These are phyloP conservation scores for Selenicereus undatus DNA, from an alignment of 148 eudicot species.

Conservation along the genomic window DNA sequence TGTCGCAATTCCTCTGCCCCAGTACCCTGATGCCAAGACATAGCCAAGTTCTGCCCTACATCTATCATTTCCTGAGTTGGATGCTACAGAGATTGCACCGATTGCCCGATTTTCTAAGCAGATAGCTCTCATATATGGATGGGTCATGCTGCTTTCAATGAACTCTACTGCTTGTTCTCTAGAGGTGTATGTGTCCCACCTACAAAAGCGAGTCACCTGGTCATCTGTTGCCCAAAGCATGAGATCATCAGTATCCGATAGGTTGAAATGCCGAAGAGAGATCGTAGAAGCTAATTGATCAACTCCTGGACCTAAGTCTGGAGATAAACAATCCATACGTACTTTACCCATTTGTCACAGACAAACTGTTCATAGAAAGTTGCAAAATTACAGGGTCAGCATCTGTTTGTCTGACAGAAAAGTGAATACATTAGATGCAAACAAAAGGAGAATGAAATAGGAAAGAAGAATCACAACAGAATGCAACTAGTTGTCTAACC, in stretches of 20 bases:
- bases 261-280: constrained; percentile 29
- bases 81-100: constrained; percentile 30
- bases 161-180: constrained; percentile 33
- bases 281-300: constrained; percentile 4
- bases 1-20: constrained; percentile 58
- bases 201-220: constrained; percentile 18
- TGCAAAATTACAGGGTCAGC: background rate
- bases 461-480: background rate
- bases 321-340: background rate
- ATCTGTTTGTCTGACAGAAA: background rate
- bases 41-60: constrained; percentile 48
- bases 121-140: constrained; percentile 46
- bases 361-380: background rate
- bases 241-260: constrained; percentile 39
- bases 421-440: background rate
- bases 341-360: background rate
- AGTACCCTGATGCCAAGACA: constrained; percentile 35
- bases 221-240: constrained; percentile 42
- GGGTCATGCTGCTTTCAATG: constrained; percentile 22
- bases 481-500: background rate
- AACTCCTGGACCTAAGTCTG: background rate
- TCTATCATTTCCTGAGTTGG: constrained; percentile 26
- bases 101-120: constrained; percentile 33
- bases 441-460: background rate
- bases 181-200: background rate